Conservation (phyloP, 495 filamentous ascomycete genomes). For the Tuber microsphaerosporum region DNA sequence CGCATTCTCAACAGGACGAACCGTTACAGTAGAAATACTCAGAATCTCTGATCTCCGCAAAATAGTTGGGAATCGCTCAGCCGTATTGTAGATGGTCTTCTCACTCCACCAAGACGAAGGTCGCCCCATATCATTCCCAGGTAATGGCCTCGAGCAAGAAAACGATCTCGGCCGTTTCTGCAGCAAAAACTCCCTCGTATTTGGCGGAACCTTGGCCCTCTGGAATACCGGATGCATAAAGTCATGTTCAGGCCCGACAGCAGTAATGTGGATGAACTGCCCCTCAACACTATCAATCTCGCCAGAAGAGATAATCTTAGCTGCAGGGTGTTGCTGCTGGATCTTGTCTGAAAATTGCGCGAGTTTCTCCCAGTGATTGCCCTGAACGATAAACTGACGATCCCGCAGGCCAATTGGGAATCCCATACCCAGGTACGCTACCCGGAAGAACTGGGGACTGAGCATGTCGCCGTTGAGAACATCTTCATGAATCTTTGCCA, state of each 20-base stretch:
- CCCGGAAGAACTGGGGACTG: slow-evolving; percentile 82
- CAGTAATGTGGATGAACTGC: slow-evolving; percentile 79
- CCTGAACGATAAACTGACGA: slow-evolving; percentile 90
- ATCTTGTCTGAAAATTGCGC: slow-evolving; percentile 83
- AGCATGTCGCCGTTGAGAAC: slow-evolving; percentile 68
- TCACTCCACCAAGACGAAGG: slow-evolving; percentile 64
- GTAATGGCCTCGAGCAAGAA: slow-evolving; percentile 25
- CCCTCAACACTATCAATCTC: slow-evolving; percentile 71
- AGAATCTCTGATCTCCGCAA: slow-evolving; percentile 81
- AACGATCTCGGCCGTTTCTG: slow-evolving; percentile 32
- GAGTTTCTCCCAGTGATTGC: slow-evolving; percentile 64
- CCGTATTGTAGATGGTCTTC: slow-evolving; percentile 77
- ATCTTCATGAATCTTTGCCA: slow-evolving; percentile 86
- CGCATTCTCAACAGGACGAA: slow-evolving; percentile 75
- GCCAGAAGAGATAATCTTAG: slow-evolving; percentile 67
- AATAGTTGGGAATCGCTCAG: slow-evolving; percentile 85
- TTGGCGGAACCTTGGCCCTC: slow-evolving; percentile 69
- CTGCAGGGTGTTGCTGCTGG: slow-evolving; percentile 82
- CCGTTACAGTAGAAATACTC: slow-evolving; percentile 53
- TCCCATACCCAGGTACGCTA: slow-evolving; percentile 82
- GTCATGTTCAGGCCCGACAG: slow-evolving; percentile 74
- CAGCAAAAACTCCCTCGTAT: slow-evolving; percentile 77
- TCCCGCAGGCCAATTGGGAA: slow-evolving; percentile 75
- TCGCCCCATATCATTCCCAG: slow-evolving; percentile 15
- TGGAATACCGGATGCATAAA: slow-evolving; percentile 81